Evolutionary conservation across 305 asterid genomes (phyloP), one percentile per base, ranked within the genome.

Genomic region (Plantago lanceolata): DNA sequence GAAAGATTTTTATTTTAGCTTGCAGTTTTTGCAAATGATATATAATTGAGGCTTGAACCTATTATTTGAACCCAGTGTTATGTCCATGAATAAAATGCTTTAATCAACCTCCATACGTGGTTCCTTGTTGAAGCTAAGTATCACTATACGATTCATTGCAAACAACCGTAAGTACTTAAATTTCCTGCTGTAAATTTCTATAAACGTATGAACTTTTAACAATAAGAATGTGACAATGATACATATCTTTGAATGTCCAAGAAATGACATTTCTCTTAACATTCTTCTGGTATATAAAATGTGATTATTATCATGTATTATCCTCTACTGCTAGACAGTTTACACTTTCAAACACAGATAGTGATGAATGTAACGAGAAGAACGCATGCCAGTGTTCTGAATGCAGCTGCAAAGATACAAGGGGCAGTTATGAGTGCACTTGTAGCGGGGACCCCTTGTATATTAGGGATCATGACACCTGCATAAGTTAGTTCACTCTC

Each of bases 331-430:
- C 47, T 40, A 3, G 47, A 13, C 43, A 35, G 43, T 35, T 35
- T 0, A 35, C 43, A 6, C 43, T 35, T 40, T 12, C 14, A 40
- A 11, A 11, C 16, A 40, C 86, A 93, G 97, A 93, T 78, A 68
- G 90, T 53, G 81, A 93, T 68, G 99, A 93, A 77, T 93, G 99
- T 35, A 81, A 82, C 82, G 95, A 88, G 58, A 93, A 76, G 85
- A 90, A 81, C 77, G 99, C 94, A 19, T 93, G 99, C 45, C 97
- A 84, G 55, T 93, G 99, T 69, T 71, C 94, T n/a, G 96, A 90
- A 73, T 93, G 99, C 82, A 84, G 75, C 78, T 93, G 99, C 85
- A 85, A 72, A 73, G 65, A 93, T 76, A 77, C 82, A 14, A 88
- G 96, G 99, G 99, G 99, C 51, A 82, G 96, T 69, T 93, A 84